A percentile compares a stretch with the other conserved stretches of the same genome.
These are phyloP conservation scores for Mariannaea sp. DNA, from an alignment of 2,329 filamentous ascomycete species.

Conservation along the genomic window DNA sequence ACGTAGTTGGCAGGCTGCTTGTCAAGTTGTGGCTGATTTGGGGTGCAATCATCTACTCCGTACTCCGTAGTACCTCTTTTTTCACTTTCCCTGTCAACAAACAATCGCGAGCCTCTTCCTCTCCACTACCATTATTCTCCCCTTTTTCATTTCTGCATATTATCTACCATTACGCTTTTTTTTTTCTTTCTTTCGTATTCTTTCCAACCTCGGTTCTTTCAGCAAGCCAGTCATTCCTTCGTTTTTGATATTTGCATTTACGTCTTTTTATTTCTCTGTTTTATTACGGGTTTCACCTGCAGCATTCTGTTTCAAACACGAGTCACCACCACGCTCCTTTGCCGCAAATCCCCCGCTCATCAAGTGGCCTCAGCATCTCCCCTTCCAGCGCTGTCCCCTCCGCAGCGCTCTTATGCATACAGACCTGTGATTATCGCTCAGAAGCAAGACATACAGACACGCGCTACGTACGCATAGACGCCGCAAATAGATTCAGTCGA, in stretches of 20 bases:
- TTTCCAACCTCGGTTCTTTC: background rate
- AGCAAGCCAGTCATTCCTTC: slow-evolving; percentile 6
- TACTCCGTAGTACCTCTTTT: background rate
- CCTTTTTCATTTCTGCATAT: too few relatives aligned
- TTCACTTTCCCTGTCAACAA: background rate
- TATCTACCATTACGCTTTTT: too few relatives aligned
- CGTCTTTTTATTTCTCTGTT: background rate
- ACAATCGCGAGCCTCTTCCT: background rate
- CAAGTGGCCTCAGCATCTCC: slow-evolving; percentile 3
- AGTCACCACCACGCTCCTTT: slow-evolving; percentile 1
- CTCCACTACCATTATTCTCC: background rate
- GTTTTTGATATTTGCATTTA: background rate
- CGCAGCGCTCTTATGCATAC: background rate
- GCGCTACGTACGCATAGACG: slow-evolving; percentile 3
- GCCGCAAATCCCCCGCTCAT: background rate
- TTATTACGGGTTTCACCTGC: slow-evolving; percentile 6
- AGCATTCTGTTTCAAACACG: background rate
- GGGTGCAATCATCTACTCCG: background rate
- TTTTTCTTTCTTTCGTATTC: background rate
- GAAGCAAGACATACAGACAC: background rate
- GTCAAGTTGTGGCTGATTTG: too few relatives aligned
- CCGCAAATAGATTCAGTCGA: background rate
- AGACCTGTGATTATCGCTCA: too few relatives aligned
- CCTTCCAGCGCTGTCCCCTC: too few relatives aligned
- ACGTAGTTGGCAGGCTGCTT: too few relatives aligned